These are phyloP conservation scores for Ophiostoma quercus DNA, from an alignment of 2,329 filamentous ascomycete species.

Conservation along the genomic window DNA sequence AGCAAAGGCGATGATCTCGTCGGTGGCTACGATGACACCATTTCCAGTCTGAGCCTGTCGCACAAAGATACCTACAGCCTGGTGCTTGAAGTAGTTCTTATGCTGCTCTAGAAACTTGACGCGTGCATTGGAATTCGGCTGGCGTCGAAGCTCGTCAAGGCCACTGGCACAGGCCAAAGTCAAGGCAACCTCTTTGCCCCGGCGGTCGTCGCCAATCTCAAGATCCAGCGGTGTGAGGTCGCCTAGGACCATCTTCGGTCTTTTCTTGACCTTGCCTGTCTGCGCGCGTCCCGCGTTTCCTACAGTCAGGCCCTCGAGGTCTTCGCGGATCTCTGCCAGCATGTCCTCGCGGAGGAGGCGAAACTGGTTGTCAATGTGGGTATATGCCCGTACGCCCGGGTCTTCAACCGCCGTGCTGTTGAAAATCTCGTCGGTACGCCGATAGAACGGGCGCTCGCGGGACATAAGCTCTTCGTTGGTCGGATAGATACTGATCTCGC, in stretches of 20 bases:
- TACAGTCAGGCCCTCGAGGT: slow-evolving; percentile 46
- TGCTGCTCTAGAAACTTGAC: slow-evolving; percentile 44
- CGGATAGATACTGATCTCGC: slow-evolving; percentile 58
- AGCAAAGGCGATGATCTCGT: slow-evolving; percentile 55
- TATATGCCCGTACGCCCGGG: slow-evolving; percentile 37
- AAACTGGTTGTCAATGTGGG: slow-evolving; percentile 66
- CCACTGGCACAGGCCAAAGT: slow-evolving; percentile 40
- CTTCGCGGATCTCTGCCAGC: slow-evolving; percentile 59
- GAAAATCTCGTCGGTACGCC: slow-evolving; percentile 46
- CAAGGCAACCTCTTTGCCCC: slow-evolving; percentile 37
- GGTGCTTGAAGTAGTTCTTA: slow-evolving; percentile 51
- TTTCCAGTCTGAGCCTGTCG: slow-evolving; percentile 27
- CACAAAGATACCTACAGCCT: slow-evolving; percentile 58
- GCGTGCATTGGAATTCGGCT: slow-evolving; percentile 33
- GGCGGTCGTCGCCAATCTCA: slow-evolving; percentile 32
- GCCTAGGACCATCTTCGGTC: slow-evolving; percentile 33
- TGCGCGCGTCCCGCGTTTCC: slow-evolving; percentile 41
- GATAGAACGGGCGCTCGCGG: slow-evolving; percentile 49
- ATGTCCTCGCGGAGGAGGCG: slow-evolving; percentile 67
- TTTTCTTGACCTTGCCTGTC: slow-evolving; percentile 27
- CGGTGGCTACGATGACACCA: not conserved
- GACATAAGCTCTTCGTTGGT: slow-evolving; percentile 60
- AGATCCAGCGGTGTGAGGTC: slow-evolving; percentile 39
- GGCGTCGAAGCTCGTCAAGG: slow-evolving; percentile 40
- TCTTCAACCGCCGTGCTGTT: slow-evolving; percentile 31